Evolutionary conservation across 441 rosid genomes (phyloP).

Genomic region (Corymbia calophylla): DNA sequence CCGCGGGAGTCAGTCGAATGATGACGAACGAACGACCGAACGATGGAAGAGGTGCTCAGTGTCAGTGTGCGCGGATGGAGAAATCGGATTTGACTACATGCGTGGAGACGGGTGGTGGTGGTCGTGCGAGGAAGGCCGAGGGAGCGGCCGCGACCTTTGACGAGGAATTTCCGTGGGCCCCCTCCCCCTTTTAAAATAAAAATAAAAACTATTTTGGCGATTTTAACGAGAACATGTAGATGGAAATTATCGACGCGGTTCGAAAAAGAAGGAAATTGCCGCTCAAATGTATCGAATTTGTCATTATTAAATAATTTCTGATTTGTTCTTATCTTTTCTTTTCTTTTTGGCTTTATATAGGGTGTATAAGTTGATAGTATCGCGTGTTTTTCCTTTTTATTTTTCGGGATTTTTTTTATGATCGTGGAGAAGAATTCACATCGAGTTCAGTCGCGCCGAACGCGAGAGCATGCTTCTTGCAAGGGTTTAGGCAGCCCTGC

Average conservation of each 20-base stretch:
- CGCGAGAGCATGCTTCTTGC: not conserved
- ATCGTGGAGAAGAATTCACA: fast-evolving
- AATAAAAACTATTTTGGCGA: not conserved
- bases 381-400: not conserved
- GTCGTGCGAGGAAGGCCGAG: not conserved
- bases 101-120: not conserved
- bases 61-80: not conserved
- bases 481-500: not conserved
- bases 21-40: no score
- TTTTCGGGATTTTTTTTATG: not conserved
- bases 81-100: not conserved
- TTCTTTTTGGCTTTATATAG: not conserved
- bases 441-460: not conserved
- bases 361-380: not conserved
- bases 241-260: not conserved
- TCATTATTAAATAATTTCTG: not conserved
- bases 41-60: not conserved
- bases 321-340: no score
- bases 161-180: not conserved
- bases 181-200: not conserved
- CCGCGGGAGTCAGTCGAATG: no score
- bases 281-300: not conserved
- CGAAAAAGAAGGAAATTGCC: not conserved
- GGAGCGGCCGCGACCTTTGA: no score
- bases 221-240: not conserved